These are phyloP conservation scores for Neurospora sp. DNA, from an alignment of 495 filamentous ascomycete species.

Conservation along the genomic window DNA sequence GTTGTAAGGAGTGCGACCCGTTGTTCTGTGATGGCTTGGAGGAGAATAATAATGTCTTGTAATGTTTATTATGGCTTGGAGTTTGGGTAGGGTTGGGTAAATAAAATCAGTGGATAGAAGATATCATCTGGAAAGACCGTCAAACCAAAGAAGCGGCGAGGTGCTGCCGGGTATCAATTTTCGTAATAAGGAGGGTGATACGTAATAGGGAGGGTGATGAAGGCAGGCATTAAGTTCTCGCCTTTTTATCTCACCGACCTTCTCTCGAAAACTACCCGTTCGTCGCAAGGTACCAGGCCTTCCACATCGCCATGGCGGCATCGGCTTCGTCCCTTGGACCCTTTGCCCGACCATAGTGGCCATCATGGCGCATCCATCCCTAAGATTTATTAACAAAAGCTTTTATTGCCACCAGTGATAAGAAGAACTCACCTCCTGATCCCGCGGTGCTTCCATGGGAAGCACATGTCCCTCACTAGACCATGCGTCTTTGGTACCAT, in stretches of 20 bases:
- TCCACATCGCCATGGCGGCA: background rate
- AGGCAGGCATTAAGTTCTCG: background rate
- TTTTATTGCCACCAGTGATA: background rate
- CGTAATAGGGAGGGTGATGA: background rate
- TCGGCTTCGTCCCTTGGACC: background rate
- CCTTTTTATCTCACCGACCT: background rate
- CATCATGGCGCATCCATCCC: background rate
- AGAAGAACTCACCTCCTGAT: background rate
- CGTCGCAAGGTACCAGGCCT: background rate
- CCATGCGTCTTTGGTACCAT: rapidly evolving
- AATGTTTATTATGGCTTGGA: background rate
- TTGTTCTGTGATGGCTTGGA: background rate
- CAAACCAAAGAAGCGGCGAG: background rate
- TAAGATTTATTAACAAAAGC: background rate
- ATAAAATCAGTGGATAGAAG: background rate
- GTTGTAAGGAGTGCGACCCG: background rate
- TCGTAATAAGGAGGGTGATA: background rate
- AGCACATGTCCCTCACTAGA: background rate
- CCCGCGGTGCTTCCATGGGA: background rate
- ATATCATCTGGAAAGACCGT: background rate
- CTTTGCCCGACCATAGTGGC: background rate
- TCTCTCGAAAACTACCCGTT: background rate
- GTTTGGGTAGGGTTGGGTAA: background rate
- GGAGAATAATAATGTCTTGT: background rate
- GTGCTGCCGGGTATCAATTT: background rate